phyloP scores from a whole-genome alignment of 768 basidiomycete genomes.

The Clitopilus hobsonii region DNA sequence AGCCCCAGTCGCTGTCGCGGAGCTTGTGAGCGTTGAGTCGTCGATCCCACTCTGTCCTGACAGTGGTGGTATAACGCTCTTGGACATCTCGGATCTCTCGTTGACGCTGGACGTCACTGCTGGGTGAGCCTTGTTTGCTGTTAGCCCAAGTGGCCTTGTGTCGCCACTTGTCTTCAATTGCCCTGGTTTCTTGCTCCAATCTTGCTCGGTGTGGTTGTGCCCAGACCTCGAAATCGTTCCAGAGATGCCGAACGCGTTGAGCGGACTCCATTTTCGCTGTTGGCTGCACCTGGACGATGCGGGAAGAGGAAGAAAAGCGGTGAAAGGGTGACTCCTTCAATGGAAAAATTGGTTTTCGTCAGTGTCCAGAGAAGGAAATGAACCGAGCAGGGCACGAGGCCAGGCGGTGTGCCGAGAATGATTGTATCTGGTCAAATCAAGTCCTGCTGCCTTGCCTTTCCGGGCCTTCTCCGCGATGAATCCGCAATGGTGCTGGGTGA shows the following conservation, averaged over 20 bases:
- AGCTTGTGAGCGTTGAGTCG: conserved; percentile 28
- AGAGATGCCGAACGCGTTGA: conserved; percentile 26
- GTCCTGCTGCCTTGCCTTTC: conserved; percentile 17
- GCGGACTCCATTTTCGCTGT: conserved; percentile 12
- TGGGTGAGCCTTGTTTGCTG: conserved; percentile 4
- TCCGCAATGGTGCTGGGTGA: conserved; percentile 15
- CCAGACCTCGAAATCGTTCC: conserved; percentile 31
- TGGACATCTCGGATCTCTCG: conserved; percentile 23
- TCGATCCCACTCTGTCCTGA: conserved; percentile 37
- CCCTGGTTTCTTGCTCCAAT: conserved; percentile 18
- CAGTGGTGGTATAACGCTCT: conserved; percentile 25
- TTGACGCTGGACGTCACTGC: conserved; percentile 23
- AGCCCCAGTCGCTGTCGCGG: conserved; percentile 38
- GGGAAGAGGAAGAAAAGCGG: conserved; percentile 8
- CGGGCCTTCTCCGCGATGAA: conserved; percentile 27
- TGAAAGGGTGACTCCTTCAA: conserved; percentile 24
- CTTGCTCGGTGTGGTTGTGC: conserved; percentile 19
- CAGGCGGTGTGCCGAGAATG: conserved; percentile 28
- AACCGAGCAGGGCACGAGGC: conserved; percentile 36
- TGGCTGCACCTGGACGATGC: conserved; percentile 15
- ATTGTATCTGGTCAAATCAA: conserved; percentile 24
- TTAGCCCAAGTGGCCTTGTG: conserved; percentile 12
- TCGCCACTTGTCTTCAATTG: conserved; percentile 21
- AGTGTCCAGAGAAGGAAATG: conserved; percentile 29
- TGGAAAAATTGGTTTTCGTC: conserved; percentile 20